A percentile compares a stretch with the other conserved stretches of the same genome.
Evolutionary conservation across 1,284 basidiomycete species (phyloP).

Genomic region (Pseudozyma tsukubaensis): DNA sequence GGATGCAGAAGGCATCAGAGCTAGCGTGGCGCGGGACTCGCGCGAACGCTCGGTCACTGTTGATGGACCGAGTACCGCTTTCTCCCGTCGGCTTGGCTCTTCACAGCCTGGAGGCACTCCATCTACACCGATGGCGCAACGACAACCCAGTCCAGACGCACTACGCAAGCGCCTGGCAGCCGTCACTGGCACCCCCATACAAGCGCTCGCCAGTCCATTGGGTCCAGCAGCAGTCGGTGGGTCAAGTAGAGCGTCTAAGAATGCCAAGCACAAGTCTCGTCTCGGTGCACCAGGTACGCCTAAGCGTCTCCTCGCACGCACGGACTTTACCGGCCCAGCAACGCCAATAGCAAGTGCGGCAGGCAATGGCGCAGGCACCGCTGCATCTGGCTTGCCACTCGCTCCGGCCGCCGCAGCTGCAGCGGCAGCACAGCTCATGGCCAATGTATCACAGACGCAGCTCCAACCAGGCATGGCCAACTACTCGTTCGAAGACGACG

Average conservation of each 20-base stretch:
- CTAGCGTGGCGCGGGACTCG: constrained; percentile 20
- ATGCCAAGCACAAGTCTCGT: constrained; percentile 39
- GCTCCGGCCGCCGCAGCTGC: constrained; percentile 15
- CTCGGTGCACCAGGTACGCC: constrained; percentile 46
- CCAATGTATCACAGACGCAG: constrained; percentile 30
- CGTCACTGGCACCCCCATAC: constrained; percentile 39
- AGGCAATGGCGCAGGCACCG: constrained; percentile 6
- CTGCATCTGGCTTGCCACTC: neutral
- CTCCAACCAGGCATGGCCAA: constrained; percentile 14
- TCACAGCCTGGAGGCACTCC: constrained; percentile 43
- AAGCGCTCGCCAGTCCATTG: constrained; percentile 35
- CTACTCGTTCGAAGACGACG: constrained; percentile 51
- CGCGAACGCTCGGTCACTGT: constrained; percentile 33
- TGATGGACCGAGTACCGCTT: constrained; percentile 11
- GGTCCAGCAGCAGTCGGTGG: constrained; percentile 10
- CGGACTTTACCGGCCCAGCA: constrained; percentile 18
- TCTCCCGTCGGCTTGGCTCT: constrained; percentile 27
- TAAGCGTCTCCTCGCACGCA: constrained; percentile 28
- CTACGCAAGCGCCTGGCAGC: constrained; percentile 40
- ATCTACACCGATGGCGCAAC: constrained; percentile 31
- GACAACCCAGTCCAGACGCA: constrained; percentile 42
- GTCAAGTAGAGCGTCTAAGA: constrained; percentile 26
- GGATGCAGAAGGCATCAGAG: constrained; percentile 27
- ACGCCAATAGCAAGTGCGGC: constrained; percentile 30
- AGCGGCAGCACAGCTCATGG: constrained; percentile 33